Evolutionary conservation across 495 filamentous ascomycete species (phyloP), one percentile per base, ranked within the genome.

Genomic region (Talaromyces nanjingensis): DNA sequence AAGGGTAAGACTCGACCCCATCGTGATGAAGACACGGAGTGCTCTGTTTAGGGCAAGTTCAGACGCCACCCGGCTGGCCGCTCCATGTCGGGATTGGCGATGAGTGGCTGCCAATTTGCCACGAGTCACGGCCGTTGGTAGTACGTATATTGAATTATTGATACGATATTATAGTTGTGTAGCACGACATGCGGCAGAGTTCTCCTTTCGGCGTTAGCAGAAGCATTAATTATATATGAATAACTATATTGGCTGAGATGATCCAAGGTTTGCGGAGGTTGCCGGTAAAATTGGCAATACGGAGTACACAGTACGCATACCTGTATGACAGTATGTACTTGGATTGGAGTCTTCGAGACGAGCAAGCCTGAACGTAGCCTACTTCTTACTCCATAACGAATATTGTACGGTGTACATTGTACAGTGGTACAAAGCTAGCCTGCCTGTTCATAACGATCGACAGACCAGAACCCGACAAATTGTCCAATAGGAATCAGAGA

Each of bases 21-120:
- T 49, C 18, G 45, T 20, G 45, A 49, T 45, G 37, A 42, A 49
- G 45, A 22, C 18, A 56, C 52, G 24, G 53, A 27, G 9, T 29
- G 53, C 53, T 56, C 53, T 56, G 24, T 56, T 56, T 56, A 56
- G 24, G 53, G 11, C 53, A 56, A 56, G 53, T 29, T 56, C 24
- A 29, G 27, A 29, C 27, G 53, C 53, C 53, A 56, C 53, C 24
- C 27, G 53, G 53, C 9, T n/a, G 27, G 9, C 7, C 18, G 20
- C 14, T 14, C 11, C 14, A 22, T 54, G 52, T 18, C 14, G 9
- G 24, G 53, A 29, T 56, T 56, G 53, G 22, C 11, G 27, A 56
- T 29, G 20, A 56, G 53, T 56, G 27, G 53, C 53, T 56, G 20
- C 53, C 53, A 25, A 27, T 16, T 22, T 56, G n/a, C 22, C 53